Percentiles rank a stretch among this genome's conserved stretches.
Evolutionary conservation across 2,329 filamentous ascomycete species (phyloP).

Genomic region (Pleochaeta shiraiana): DNA sequence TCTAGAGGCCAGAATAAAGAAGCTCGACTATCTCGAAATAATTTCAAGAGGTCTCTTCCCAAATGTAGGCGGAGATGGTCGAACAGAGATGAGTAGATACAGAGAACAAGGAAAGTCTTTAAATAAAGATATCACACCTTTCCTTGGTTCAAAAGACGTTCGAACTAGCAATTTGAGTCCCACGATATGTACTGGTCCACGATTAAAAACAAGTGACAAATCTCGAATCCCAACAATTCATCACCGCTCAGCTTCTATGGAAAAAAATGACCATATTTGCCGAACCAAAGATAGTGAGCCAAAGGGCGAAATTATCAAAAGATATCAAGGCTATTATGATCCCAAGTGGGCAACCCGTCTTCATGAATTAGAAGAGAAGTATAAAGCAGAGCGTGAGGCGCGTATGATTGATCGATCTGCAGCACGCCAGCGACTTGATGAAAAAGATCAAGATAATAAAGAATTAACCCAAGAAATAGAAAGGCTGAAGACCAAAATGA

Average conservation of each 20-base stretch:
- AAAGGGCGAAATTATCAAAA: constrained; percentile 9
- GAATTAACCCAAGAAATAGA: constrained; percentile 42
- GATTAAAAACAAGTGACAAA: constrained; percentile 12
- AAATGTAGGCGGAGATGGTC: constrained; percentile 11
- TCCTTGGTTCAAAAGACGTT: no score
- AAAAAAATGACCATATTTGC: constrained; percentile 21
- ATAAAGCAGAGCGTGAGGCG: constrained; percentile 79
- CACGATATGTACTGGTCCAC: constrained; percentile 18
- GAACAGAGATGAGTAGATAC: constrained; percentile 34
- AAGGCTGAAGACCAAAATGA: constrained; percentile 11
- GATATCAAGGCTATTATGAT: constrained; percentile 31
- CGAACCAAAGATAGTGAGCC: constrained; percentile 16
- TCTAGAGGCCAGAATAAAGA: constrained; percentile 59
- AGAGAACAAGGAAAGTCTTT: constrained; percentile 40
- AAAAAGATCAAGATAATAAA: constrained; percentile 52
- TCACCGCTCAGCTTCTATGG: constrained; percentile 26
- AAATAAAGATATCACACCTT: constrained; percentile 44
- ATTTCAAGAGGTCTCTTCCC: constrained; percentile 46
- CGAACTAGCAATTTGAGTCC: constrained; percentile 20
- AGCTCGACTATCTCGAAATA: constrained; percentile 69
- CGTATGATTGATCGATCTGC: constrained; percentile 66
- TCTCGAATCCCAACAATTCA: constrained; percentile 24
- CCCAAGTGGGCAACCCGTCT: constrained; percentile 62
- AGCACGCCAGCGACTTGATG: constrained; percentile 57
- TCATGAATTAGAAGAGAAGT: constrained; percentile 65